These are phyloP conservation scores for Dryas integrifolia DNA, from an alignment of 331 rosid genomes.

Conservation along the genomic window DNA sequence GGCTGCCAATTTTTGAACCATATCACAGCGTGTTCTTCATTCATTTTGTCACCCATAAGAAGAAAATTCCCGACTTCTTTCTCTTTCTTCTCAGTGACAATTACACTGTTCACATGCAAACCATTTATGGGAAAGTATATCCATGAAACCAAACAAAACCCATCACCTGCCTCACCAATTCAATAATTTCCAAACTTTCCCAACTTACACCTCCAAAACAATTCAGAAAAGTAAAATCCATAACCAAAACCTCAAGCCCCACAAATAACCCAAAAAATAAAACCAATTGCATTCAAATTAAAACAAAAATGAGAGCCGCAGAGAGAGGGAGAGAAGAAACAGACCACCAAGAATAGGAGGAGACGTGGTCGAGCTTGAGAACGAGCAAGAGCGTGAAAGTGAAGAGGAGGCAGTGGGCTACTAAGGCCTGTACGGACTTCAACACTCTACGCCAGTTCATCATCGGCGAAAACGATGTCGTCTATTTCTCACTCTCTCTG, in stretches of 20 bases:
- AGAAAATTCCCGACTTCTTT: background rate
- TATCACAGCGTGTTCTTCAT: background rate
- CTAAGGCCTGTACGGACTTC: slow-evolving; percentile 77
- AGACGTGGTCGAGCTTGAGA: slow-evolving; percentile 77
- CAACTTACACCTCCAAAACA: background rate
- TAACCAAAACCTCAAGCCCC: slow-evolving; percentile 1
- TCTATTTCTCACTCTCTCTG: background rate
- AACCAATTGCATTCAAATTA: background rate
- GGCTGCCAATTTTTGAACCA: background rate
- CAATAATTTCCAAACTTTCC: background rate
- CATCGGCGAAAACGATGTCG: slow-evolving; percentile 17
- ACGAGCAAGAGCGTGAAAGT: slow-evolving; percentile 80
- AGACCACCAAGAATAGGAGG: slow-evolving; percentile 89
- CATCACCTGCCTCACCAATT: background rate
- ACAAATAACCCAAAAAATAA: background rate
- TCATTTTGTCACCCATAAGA: background rate
- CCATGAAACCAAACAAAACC: slow-evolving; percentile 9
- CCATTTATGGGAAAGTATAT: background rate
- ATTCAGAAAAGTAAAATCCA: background rate
- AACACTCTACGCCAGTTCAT: slow-evolving; percentile 95
- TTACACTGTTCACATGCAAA: background rate
- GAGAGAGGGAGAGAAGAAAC: slow-evolving; percentile 26
- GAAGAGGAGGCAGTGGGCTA: slow-evolving; percentile 70
- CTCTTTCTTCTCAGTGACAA: background rate
- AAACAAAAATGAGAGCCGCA: background rate